Evolutionary conservation across 495 filamentous ascomycete genomes (phyloP).

Genomic region (Penicillium salamii): DNA sequence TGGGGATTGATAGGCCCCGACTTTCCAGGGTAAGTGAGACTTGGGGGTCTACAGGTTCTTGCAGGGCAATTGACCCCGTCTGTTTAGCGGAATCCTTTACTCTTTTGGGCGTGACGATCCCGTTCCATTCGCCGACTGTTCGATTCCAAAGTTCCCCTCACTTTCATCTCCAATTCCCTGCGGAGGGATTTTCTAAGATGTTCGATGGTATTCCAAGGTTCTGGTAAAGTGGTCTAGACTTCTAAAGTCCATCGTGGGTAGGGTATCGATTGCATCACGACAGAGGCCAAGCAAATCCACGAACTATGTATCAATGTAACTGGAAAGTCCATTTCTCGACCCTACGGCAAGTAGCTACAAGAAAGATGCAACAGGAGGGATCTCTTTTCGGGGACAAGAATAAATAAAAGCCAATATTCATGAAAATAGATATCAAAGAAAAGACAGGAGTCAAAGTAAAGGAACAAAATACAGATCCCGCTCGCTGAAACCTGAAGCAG

Average conservation of each 20-base stretch:
- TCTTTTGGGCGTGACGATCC: conserved; percentile 13
- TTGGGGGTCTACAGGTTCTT: background rate
- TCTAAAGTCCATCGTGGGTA: too few species aligned
- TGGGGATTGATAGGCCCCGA: too few species aligned
- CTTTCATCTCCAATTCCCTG: too few species aligned
- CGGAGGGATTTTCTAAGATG: background rate
- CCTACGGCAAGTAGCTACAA: background rate
- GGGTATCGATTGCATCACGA: too few species aligned
- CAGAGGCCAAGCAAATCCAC: too few species aligned
- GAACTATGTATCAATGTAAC: too few species aligned
- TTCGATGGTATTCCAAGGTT: background rate
- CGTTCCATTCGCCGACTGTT: background rate
- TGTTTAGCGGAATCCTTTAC: conserved; percentile 12
- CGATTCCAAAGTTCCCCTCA: too few species aligned
- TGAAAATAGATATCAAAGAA: conserved; percentile 8
- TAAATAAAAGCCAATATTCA: conserved; percentile 2
- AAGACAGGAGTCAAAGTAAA: conserved; percentile 5
- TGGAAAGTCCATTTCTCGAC: background rate
- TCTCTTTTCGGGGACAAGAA: background rate
- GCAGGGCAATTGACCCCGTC: background rate
- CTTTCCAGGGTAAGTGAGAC: too few species aligned
- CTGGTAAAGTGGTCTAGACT: too few species aligned
- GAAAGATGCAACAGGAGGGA: too few species aligned
- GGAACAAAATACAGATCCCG: conserved; percentile 3
- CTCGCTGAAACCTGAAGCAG: conserved; percentile 6